These are phyloP conservation scores for Dacryopinax primogenitus DNA, from an alignment of 768 basidiomycete species.

Conservation along the genomic window DNA sequence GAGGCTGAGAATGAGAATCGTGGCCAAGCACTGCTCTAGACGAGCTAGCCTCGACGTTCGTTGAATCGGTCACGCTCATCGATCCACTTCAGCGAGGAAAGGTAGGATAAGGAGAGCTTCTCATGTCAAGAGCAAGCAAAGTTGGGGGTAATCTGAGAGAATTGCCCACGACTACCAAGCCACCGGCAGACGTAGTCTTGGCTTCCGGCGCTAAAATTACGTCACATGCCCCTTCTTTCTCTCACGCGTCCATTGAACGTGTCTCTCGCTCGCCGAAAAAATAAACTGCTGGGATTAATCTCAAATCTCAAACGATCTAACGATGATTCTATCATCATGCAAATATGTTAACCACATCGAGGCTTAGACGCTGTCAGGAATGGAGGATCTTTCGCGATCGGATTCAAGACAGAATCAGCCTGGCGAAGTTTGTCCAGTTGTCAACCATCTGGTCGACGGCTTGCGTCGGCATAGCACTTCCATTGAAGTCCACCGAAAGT, in stretches of 20 bases:
- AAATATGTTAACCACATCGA: no score
- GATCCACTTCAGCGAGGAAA: neutral
- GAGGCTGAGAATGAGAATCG: neutral
- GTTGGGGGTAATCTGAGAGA: neutral
- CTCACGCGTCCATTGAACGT: neutral
- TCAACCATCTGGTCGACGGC: neutral
- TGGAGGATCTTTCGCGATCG: no score
- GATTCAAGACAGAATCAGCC: neutral
- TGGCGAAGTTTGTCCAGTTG: neutral
- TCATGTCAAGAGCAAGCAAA: neutral
- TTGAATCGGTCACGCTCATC: neutral
- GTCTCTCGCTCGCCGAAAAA: no score
- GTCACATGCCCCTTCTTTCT: neutral
- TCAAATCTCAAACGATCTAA: no score
- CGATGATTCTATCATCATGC: no score
- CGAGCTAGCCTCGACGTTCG: neutral
- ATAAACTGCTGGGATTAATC: neutral
- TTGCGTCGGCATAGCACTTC: neutral
- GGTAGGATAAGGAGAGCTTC: neutral
- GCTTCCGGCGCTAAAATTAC: constrained; percentile 1
- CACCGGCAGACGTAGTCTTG: neutral
- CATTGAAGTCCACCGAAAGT: neutral
- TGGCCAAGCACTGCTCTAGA: neutral
- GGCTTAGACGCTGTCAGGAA: no score
- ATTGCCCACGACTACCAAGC: neutral